Base-by-base conservation (phyloP, 1,139 yeast genomes). In the Suhomyces panamericanus region DNA sequence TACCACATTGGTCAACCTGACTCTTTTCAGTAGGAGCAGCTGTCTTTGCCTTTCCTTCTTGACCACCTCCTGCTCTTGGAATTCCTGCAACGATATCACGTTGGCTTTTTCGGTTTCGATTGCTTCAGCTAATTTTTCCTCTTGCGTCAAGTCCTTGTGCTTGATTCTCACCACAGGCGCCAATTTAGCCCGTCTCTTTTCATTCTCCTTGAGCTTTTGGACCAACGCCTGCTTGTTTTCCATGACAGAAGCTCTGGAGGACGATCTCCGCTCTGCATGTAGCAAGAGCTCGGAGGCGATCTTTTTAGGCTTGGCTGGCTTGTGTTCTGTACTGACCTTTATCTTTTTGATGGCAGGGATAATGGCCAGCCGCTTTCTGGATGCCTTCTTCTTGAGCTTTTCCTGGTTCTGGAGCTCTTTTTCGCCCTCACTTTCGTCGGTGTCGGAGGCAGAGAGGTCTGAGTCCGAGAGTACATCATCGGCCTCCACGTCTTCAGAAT, bases 111-210 rank as follows among this genome's bases (percentile, higher is more conserved):
- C 99, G 0, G 98, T 95, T 54, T 85, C 87, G 38, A 83, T 73
- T 0, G 99, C 98, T 59, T 90, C 95, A 11, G 78, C 85, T 42
- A 93, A 67, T 47, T 91, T 74, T 60, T 93, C 96, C 50, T 85
- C 96, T 57, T 93, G 96, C 0, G 99, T 90, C 60, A 87, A 60
- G 52, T 78, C 83, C 13, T 72, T 70, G 43, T 77, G 75, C 47
- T 62, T 64, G 53, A 63, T 67, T 44, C 75, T 62, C 52, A 65
- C 71, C 31, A 70, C 69, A 0, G 81, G 82, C 1, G 69, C 66
- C 20, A 62, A 62, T 6, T 67, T 58, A 22, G 84, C 85, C 49
- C 87, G 75, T 52, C 87, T 75, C 41, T 77, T 78, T 62, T 89
- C 96, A 48, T 82, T 83, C 53, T 80, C 83, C 50, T 83, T 78